A percentile compares a stretch with the other conserved stretches of the same genome.
These are phyloP conservation scores for Umbelopsis isabellina DNA, from an alignment of 192 early-diverging fungal genomes.

Conservation along the genomic window DNA sequence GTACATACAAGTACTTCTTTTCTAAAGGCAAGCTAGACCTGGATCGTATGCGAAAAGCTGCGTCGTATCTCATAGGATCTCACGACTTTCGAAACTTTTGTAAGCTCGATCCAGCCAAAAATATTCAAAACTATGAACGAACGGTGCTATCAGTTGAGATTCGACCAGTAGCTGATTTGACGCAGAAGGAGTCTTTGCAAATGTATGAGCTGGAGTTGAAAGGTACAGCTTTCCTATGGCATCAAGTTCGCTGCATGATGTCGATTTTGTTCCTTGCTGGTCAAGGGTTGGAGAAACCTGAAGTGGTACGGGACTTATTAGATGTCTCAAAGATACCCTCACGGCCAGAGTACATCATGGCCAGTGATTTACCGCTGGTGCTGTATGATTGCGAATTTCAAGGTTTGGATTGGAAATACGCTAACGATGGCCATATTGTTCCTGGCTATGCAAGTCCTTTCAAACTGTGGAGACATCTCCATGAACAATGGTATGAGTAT, in stretches of 20 bases:
- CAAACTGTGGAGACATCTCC: conserved; percentile 47
- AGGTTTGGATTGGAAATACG: conserved; percentile 63
- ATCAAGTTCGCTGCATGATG: conserved; percentile 98
- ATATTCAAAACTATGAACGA: conserved; percentile 78
- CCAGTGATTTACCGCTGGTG: conserved; percentile 86
- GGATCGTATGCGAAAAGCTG: conserved; percentile 74
- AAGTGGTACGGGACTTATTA: conserved; percentile 68
- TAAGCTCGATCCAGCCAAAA: conserved; percentile 88
- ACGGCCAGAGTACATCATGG: conserved; percentile 92
- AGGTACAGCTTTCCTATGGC: conserved; percentile 95
- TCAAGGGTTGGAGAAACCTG: conserved; percentile 74
- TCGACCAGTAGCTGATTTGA: conserved; percentile 41
- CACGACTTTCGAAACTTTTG: conserved; percentile 98
- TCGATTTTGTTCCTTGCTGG: conserved; percentile 86
- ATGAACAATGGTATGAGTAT: conserved; percentile 54
- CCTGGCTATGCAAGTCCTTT: conserved; percentile 35
- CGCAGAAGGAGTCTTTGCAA: conserved; percentile 34
- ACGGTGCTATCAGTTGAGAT: conserved; percentile 69
- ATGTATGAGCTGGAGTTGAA: conserved; percentile 77
- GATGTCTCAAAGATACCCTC: conserved; percentile 66
- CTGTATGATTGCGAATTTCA: conserved; percentile 85
- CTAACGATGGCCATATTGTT: conserved; percentile 35
- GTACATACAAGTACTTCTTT: conserved; percentile 95
- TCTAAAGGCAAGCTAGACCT: conserved; percentile 69
- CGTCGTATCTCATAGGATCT: conserved; percentile 68